Base-by-base conservation (phyloP, 2,329 filamentous ascomycete genomes). In the Clarireedia homoeocarpa region DNA sequence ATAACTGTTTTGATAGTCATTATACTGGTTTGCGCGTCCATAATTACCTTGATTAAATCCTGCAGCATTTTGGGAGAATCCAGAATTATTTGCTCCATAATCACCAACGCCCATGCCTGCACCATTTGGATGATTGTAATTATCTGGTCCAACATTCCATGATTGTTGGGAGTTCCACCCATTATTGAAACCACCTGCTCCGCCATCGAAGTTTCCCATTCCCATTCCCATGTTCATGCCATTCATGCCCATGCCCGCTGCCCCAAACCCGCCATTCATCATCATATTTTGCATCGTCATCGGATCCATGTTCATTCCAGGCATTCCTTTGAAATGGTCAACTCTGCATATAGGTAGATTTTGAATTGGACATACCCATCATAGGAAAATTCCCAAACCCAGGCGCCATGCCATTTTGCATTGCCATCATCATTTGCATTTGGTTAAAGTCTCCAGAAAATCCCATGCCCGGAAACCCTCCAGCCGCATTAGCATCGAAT, bases 61-160 rank as follows among this genome's bases (percentile, higher is more conserved):
- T 85, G 85, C 74, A 74, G 76, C 75, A 74, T 80, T 63, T 61
- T 67, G 59, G 58, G 62, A 51, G 80, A 81, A 89, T 76, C 84
- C 85, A 79, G 83, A 79, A 79, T 87, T 86, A 82, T 85, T 84
- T 76, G 81, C 80, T 76, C 85, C 86, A 83, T 82, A 89, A 76
- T 89, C 86, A 88, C 85, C 84, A 79, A 80, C 79, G 75, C 83
- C 84, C 82, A 88, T 88, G 79, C 84, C 83, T 69, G 75, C 81
- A 87, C 76, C 82, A 88, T 83, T 89, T 87, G 83, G 81, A 84
- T 83, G 80, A 84, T 84, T 91, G 85, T 83, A 89, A 86, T 89
- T 90, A 89, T 89, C 86, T 86, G 87, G 85, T 79, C 83, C 66
- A 79, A 83, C 82, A 85, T 85, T 88, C 86, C 86, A 90, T 79